A percentile compares a stretch with the other conserved stretches of the same genome.
Conservation (phyloP, 768 basidiomycete species). For the Russula abietina region DNA sequence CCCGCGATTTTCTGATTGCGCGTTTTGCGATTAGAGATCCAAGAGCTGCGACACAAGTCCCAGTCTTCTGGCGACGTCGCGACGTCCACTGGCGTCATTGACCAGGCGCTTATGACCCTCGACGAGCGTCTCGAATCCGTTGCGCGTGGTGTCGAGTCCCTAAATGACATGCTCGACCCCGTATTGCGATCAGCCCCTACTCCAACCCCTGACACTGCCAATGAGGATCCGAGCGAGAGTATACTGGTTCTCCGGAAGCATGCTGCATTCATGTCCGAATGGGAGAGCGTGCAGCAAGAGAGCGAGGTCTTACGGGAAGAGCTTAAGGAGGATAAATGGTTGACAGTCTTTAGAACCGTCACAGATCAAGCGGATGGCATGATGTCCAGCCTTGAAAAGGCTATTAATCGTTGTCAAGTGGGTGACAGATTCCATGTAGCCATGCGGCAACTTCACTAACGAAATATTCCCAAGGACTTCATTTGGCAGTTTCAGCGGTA, state of each 20-base stretch:
- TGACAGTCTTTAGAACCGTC: slow-evolving; percentile 90
- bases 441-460: slow-evolving; percentile 2
- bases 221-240: slow-evolving; percentile 37
- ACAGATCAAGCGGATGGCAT: slow-evolving; percentile 95
- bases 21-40: slow-evolving; percentile 56
- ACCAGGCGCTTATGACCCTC: slow-evolving; percentile 71
- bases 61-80: slow-evolving; percentile 54
- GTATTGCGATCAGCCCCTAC: slow-evolving; percentile 45
- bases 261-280: slow-evolving; percentile 63
- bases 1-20: not conserved
- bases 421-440: slow-evolving; percentile 27
- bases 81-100: slow-evolving; percentile 63
- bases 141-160: slow-evolving; percentile 60
- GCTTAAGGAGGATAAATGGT: slow-evolving; percentile 95
- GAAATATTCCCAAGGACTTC: slow-evolving; percentile 53
- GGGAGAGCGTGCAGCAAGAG: slow-evolving; percentile 76
- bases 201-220: slow-evolving; percentile 38
- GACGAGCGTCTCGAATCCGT: slow-evolving; percentile 75
- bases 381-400: slow-evolving; percentile 95
- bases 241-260: slow-evolving; percentile 65
- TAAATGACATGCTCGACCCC: slow-evolving; percentile 62
- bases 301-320: slow-evolving; percentile 82
- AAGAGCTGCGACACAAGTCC: slow-evolving; percentile 86
- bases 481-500: slow-evolving; percentile 73
- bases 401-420: slow-evolving; percentile 84